phyloP scores from a whole-genome alignment of 495 filamentous ascomycete genomes.

The Aspergillus olivimuriae region DNA sequence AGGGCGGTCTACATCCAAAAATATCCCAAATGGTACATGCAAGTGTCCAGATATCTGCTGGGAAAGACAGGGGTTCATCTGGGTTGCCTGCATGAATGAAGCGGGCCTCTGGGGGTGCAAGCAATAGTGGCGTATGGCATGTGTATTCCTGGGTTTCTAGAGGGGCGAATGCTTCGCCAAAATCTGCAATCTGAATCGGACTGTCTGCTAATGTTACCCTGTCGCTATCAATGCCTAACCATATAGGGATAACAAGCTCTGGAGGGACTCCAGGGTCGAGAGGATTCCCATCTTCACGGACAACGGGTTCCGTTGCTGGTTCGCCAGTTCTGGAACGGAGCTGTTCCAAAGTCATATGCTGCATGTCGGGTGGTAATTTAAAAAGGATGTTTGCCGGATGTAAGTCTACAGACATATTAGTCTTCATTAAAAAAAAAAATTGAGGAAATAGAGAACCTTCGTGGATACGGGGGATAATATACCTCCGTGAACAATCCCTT shows the following conservation, averaged over 20 bases:
- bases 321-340: slow-evolving; percentile 7
- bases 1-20: slow-evolving; percentile 16
- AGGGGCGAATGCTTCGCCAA: slow-evolving; percentile 14
- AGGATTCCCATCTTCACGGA: slow-evolving; percentile 8
- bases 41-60: slow-evolving; percentile 23
- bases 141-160: neutral
- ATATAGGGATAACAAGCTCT: slow-evolving; percentile 9
- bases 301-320: slow-evolving; percentile 7
- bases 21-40: slow-evolving; percentile 21
- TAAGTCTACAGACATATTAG: neutral
- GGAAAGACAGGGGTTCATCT: slow-evolving; percentile 13
- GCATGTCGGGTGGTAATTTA: neutral
- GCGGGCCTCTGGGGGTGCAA: slow-evolving; percentile 12
- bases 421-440: neutral
- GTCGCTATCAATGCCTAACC: slow-evolving; percentile 15
- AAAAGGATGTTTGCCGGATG: slow-evolving; percentile 7
- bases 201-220: slow-evolving; percentile 6
- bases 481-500: slow-evolving; percentile 23
- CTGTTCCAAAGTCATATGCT: slow-evolving; percentile 6
- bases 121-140: slow-evolving; percentile 6
- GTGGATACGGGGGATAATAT: too few relatives aligned
- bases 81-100: too few relatives aligned
- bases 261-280: slow-evolving; percentile 8
- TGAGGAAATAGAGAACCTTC: neutral
- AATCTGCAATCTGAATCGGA: slow-evolving; percentile 18